phyloP scores from a whole-genome alignment of 768 basidiomycete species.

The Tephrocybe sp. region DNA sequence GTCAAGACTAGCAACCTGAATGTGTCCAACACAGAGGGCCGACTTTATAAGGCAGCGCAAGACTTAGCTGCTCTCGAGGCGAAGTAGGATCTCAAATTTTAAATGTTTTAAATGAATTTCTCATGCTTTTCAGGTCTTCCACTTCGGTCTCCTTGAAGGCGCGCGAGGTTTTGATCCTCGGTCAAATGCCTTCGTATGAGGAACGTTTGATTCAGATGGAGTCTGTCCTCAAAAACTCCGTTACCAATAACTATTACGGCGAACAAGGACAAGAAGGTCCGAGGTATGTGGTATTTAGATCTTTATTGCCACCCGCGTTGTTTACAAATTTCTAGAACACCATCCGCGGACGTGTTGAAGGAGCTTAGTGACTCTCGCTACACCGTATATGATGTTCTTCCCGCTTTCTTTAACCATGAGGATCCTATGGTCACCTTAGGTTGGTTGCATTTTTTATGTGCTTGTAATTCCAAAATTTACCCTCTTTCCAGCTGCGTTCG shows the following conservation, averaged over 20 bases:
- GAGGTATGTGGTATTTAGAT: constrained; percentile 41
- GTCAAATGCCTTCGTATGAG: constrained; percentile 96
- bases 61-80: constrained; percentile 86
- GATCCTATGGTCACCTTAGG: constrained; percentile 86
- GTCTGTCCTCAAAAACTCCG: constrained; percentile 84
- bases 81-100: constrained; percentile 50
- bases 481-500: constrained; percentile 75
- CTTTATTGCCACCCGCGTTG: background rate
- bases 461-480: too few relatives aligned
- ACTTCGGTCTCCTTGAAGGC: constrained; percentile 91
- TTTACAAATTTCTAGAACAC: constrained; percentile 51
- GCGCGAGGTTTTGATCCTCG: constrained; percentile 93
- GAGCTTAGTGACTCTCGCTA: constrained; percentile 96
- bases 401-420: constrained; percentile 88
- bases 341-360: constrained; percentile 82
- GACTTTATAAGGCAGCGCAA: constrained; percentile 74
- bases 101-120: constrained; percentile 1
- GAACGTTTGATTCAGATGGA: constrained; percentile 96
- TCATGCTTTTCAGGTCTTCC: constrained; percentile 63
- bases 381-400: constrained; percentile 96
- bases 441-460: constrained; percentile 21
- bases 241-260: constrained; percentile 87
- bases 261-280: constrained; percentile 62
- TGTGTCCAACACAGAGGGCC: constrained; percentile 73
- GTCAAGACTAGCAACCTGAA: constrained; percentile 81